Evolutionary conservation across 78 protist species (phyloP).

Genomic region (Goniomonas avonlea): DNA sequence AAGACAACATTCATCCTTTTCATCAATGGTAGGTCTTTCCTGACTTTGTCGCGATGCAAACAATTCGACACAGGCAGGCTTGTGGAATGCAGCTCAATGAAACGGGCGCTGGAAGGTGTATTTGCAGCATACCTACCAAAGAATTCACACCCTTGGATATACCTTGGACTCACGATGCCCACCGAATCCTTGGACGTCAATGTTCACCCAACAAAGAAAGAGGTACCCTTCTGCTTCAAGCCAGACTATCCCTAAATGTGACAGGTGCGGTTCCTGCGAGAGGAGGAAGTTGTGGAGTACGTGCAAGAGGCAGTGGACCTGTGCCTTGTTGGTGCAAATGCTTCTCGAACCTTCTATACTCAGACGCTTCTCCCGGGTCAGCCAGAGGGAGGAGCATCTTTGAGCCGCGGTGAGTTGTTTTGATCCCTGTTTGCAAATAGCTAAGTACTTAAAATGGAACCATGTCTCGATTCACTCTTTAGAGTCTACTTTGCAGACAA

Average conservation of each 20-base stretch:
- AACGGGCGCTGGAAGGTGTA: slow-evolving; percentile 35
- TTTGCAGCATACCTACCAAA: slow-evolving; percentile 68
- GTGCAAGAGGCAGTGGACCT: slow-evolving; percentile 1
- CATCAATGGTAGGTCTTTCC: slow-evolving; percentile 58
- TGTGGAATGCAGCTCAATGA: slow-evolving; percentile 66
- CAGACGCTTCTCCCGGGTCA: background rate
- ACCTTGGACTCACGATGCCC: slow-evolving; percentile 52
- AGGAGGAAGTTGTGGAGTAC: slow-evolving; percentile 35
- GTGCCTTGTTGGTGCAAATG: slow-evolving; percentile 13
- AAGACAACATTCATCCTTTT: slow-evolving; percentile 64
- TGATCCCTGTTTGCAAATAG: too few species aligned
- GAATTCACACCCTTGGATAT: slow-evolving; percentile 68
- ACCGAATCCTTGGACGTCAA: slow-evolving; percentile 87
- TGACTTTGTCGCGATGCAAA: background rate
- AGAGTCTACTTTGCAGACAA: background rate
- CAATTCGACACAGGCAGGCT: slow-evolving; percentile 53
- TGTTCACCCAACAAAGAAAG: slow-evolving; percentile 95
- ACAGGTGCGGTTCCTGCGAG: slow-evolving; percentile 38
- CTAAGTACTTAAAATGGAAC: too few species aligned
- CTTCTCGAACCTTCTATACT: slow-evolving; percentile 33
- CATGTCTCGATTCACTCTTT: too few species aligned
- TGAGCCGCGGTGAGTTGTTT: too few species aligned
- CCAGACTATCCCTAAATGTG: background rate
- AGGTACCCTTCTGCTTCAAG: slow-evolving; percentile 40
- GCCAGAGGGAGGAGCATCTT: too few species aligned